Evolutionary conservation across 345 rosid species (phyloP).

Genomic region (Lepidium africanum): DNA sequence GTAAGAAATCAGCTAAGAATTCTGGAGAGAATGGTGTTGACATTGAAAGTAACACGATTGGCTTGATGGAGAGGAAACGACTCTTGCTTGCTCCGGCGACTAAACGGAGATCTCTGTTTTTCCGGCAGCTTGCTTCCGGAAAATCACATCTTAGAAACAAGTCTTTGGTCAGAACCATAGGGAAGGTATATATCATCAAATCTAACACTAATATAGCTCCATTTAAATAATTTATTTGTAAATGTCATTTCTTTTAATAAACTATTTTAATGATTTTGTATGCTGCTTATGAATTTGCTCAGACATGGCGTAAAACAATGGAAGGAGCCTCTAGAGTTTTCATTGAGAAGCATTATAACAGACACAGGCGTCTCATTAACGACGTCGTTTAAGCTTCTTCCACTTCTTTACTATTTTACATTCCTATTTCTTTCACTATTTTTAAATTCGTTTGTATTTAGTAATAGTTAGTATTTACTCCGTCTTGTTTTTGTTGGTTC

Average conservation of each 20-base stretch:
- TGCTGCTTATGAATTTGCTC: neutral
- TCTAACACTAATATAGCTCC: neutral
- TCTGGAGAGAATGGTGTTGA: conserved; percentile 15
- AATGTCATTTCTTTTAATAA: neutral
- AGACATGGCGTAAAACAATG: conserved; percentile 87
- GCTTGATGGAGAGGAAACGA: conserved; percentile 49
- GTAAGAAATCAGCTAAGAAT: conserved; percentile 23
- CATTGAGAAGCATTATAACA: conserved; percentile 68
- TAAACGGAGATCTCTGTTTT: conserved; percentile 36
- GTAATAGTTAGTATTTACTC: neutral
- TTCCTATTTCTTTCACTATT: neutral
- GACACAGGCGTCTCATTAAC: conserved; percentile 69
- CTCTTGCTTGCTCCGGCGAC: conserved; percentile 48
- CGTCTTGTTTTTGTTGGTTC: neutral
- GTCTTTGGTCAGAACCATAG: conserved; percentile 52
- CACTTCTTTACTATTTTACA: neutral
- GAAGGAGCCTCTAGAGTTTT: conserved; percentile 76
- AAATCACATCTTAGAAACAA: conserved; percentile 46
- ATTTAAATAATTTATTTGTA: neutral
- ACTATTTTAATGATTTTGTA: neutral
- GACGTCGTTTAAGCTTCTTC: conserved; percentile 37
- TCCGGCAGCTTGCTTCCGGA: conserved; percentile 46
- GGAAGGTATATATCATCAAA: conserved; percentile 34
- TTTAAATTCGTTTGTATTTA: neutral
- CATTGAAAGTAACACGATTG: neutral